Evolutionary conservation across 306 rosid species (phyloP).

Genomic region (Dicorynia guianensis): DNA sequence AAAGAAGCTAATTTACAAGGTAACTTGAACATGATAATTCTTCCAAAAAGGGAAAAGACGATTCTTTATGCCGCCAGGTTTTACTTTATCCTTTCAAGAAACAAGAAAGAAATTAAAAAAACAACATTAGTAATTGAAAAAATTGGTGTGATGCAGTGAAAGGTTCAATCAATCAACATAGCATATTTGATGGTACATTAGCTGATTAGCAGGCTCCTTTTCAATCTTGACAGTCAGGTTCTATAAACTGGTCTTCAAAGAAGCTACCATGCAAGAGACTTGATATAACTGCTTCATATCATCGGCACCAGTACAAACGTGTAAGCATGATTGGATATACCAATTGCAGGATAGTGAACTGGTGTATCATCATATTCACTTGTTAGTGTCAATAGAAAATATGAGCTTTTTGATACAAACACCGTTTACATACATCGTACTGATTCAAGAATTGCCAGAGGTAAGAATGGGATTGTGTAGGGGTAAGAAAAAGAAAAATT

Average conservation of each 20-base stretch:
- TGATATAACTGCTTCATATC: slow-evolving; percentile 34
- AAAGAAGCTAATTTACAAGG: neutral
- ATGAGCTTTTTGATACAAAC: slow-evolving; percentile 19
- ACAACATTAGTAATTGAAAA: neutral
- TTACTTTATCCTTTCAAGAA: neutral
- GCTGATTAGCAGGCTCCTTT: neutral
- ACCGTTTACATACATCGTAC: slow-evolving; percentile 49
- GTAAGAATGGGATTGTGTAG: slow-evolving; percentile 18
- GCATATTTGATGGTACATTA: neutral
- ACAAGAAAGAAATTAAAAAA: too few relatives aligned
- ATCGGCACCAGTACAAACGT: slow-evolving; percentile 12
- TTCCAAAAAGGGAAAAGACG: neutral
- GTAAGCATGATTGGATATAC: slow-evolving; percentile 29
- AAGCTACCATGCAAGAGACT: slow-evolving; percentile 17
- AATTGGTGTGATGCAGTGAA: neutral
- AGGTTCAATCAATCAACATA: neutral
- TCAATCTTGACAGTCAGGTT: neutral
- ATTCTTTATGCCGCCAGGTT: neutral
- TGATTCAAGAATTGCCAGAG: slow-evolving; percentile 35
- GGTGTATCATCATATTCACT: slow-evolving; percentile 46
- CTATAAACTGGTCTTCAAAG: neutral
- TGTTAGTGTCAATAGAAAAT: slow-evolving; percentile 31
- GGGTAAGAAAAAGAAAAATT: neutral
- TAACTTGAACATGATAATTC: neutral
- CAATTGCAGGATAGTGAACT: slow-evolving; percentile 41